A percentile compares a stretch with the other conserved stretches of the same genome.
These are phyloP conservation scores for Boletus subparvulus DNA, from an alignment of 768 basidiomycete genomes.

Conservation along the genomic window DNA sequence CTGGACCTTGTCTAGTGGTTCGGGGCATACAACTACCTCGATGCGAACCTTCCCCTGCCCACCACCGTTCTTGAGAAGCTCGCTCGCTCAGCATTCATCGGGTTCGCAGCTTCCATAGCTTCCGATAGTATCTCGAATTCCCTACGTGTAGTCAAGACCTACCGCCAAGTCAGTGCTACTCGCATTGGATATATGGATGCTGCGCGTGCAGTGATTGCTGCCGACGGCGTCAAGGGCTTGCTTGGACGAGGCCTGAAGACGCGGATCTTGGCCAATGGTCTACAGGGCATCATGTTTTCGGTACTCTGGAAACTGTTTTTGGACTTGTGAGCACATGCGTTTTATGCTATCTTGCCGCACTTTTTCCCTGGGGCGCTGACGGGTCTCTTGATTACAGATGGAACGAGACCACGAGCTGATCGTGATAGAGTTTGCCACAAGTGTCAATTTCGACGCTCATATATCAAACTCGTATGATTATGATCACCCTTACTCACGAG, in stretches of 20 bases:
- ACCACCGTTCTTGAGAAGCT: slow-evolving; percentile 58
- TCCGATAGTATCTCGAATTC: slow-evolving; percentile 90
- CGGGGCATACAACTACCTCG: slow-evolving; percentile 80
- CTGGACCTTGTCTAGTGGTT: slow-evolving; percentile 61
- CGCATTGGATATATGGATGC: slow-evolving; percentile 79
- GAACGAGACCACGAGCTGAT: slow-evolving; percentile 32
- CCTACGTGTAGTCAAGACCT: slow-evolving; percentile 91
- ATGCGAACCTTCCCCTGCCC: slow-evolving; percentile 57
- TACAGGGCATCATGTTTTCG: slow-evolving; percentile 90
- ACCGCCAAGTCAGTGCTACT: slow-evolving; percentile 85
- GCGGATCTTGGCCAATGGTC: slow-evolving; percentile 83
- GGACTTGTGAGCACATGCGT: slow-evolving; percentile 65
- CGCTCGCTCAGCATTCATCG: slow-evolving; percentile 83
- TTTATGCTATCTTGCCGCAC: background rate
- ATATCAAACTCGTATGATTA: background rate
- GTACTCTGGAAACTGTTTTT: slow-evolving; percentile 89
- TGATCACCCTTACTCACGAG: background rate
- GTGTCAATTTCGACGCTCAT: background rate
- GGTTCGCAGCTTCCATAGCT: slow-evolving; percentile 80
- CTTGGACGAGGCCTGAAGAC: slow-evolving; percentile 91
- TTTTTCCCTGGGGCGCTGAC: background rate
- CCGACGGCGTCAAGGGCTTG: slow-evolving; percentile 76
- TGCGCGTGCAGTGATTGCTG: slow-evolving; percentile 69
- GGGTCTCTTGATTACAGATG: slow-evolving; percentile 22
- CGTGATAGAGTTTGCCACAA: background rate